Conservation (phyloP, 352 stramenopile genomes). For the Phytopythium ostracodes region DNA sequence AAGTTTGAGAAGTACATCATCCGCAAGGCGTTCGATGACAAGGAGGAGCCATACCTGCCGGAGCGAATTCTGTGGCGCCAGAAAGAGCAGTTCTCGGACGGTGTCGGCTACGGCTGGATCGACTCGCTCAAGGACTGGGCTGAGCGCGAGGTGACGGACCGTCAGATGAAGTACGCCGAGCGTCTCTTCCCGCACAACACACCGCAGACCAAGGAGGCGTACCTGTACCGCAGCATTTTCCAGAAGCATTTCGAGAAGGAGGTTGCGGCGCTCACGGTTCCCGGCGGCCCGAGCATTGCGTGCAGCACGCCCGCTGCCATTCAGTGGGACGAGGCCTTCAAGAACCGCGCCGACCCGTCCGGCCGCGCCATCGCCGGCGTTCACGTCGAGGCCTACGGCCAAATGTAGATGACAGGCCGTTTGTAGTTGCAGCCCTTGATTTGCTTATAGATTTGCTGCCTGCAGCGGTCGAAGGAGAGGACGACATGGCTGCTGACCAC, state of each 20-base stretch:
- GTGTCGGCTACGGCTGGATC: slow-evolving; percentile 99
- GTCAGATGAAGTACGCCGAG: slow-evolving; percentile 92
- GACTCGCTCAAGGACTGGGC: slow-evolving; percentile 95
- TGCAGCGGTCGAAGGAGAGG: neutral
- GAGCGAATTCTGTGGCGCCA: slow-evolving; percentile 98
- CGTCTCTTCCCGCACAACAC: slow-evolving; percentile 98
- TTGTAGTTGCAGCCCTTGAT: slow-evolving; percentile 1
- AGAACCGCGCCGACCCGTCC: slow-evolving; percentile 93
- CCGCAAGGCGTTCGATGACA: slow-evolving; percentile 97
- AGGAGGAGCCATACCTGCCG: slow-evolving; percentile 96
- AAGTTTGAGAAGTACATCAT: slow-evolving; percentile 99
- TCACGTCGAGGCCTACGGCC: slow-evolving; percentile 92
- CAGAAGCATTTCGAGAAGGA: slow-evolving; percentile 97
- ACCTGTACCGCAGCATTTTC: slow-evolving; percentile 96
- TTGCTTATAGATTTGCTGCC: slow-evolving; percentile 2
- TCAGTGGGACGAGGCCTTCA: slow-evolving; percentile 96
- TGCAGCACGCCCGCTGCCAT: slow-evolving; percentile 98
- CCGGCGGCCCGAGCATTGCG: slow-evolving; percentile 96
- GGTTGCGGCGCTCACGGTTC: slow-evolving; percentile 95
- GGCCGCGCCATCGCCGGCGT: slow-evolving; percentile 93
- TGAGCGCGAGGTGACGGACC: slow-evolving; percentile 93
- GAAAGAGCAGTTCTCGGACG: slow-evolving; percentile 99
- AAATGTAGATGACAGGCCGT: neutral
- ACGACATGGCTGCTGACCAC: neutral
- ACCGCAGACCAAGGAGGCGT: slow-evolving; percentile 97